A percentile compares a stretch with the other conserved stretches of the same genome.
Evolutionary conservation across 2,329 filamentous ascomycete genomes (phyloP).

Genomic region (Setomelanomma holmii): DNA sequence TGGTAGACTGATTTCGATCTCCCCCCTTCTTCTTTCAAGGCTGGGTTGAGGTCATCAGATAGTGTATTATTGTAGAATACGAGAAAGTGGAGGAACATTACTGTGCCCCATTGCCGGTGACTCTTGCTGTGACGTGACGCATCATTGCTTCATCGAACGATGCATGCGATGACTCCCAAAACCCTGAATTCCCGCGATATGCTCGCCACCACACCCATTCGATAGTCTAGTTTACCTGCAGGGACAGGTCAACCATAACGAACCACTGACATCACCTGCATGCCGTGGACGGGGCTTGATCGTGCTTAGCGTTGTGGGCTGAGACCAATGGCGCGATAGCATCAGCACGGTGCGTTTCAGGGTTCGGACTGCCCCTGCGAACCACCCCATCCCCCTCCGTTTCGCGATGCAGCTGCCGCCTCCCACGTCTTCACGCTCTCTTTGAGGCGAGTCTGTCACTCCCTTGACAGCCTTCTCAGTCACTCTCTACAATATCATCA

Average conservation of each 20-base stretch:
- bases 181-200: background rate
- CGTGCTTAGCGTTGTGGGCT: slow-evolving; percentile 14
- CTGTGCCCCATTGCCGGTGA: background rate
- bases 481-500: slow-evolving; percentile 38
- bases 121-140: background rate
- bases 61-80: slow-evolving; percentile 37
- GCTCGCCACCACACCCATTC: background rate
- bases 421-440: slow-evolving; percentile 16
- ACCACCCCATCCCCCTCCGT: slow-evolving; percentile 16
- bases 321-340: slow-evolving; percentile 20
- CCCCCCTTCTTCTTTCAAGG: slow-evolving; percentile 40
- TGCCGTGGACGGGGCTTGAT: slow-evolving; percentile 17
- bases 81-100: slow-evolving; percentile 25
- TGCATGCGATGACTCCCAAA: slow-evolving; percentile 1
- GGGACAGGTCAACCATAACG: slow-evolving; percentile 2
- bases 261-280: slow-evolving; percentile 12
- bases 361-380: slow-evolving; percentile 14
- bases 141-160: background rate
- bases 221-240: slow-evolving; percentile 1
- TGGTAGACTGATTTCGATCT: slow-evolving; percentile 39
- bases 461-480: slow-evolving; percentile 39
- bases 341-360: slow-evolving; percentile 22
- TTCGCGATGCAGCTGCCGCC: slow-evolving; percentile 23
- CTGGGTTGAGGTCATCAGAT: slow-evolving; percentile 45
- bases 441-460: slow-evolving; percentile 41